Evolutionary conservation across 1,284 basidiomycete species (phyloP).

Genomic region (Rhodotorula sp.): DNA sequence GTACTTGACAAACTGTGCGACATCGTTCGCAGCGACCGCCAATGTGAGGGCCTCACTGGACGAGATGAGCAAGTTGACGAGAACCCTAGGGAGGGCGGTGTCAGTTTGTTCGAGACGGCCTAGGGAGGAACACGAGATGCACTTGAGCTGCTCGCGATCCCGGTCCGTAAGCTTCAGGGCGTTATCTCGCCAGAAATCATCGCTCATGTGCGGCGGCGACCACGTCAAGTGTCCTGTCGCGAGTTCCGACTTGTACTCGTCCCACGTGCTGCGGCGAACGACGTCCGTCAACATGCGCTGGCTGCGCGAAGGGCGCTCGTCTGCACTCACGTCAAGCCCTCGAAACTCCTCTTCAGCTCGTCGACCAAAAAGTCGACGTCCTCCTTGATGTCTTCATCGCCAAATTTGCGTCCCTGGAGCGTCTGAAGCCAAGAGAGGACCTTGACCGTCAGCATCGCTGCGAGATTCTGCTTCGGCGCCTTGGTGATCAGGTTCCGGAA

Average conservation of each 20-base stretch:
- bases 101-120: fast-evolving
- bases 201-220: conserved; percentile 90
- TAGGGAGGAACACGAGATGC: conserved; percentile 27
- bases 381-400: conserved; percentile 86
- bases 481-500: conserved; percentile 87
- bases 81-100: conserved; percentile 45
- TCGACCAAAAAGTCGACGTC: conserved; percentile 82
- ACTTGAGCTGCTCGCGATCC: conserved; percentile 79
- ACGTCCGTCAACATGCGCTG: background rate
- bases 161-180: conserved; percentile 77
- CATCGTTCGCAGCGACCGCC: conserved; percentile 83
- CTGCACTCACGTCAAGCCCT: conserved; percentile 76
- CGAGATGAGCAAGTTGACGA: conserved; percentile 70
- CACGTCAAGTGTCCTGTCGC: conserved; percentile 86
- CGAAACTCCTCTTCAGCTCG: conserved; percentile 75
- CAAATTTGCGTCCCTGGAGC: conserved; percentile 77
- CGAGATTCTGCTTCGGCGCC: conserved; percentile 77
- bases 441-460: conserved; percentile 86
- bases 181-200: conserved; percentile 98
- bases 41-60: conserved; percentile 66
- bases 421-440: conserved; percentile 72
- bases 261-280: conserved; percentile 68
- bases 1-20: conserved; percentile 91
- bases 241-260: conserved; percentile 91
- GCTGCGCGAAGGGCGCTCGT: background rate